These are phyloP conservation scores for Nicotiana undulata DNA, from an alignment of 257 asterid genomes.

Conservation along the genomic window DNA sequence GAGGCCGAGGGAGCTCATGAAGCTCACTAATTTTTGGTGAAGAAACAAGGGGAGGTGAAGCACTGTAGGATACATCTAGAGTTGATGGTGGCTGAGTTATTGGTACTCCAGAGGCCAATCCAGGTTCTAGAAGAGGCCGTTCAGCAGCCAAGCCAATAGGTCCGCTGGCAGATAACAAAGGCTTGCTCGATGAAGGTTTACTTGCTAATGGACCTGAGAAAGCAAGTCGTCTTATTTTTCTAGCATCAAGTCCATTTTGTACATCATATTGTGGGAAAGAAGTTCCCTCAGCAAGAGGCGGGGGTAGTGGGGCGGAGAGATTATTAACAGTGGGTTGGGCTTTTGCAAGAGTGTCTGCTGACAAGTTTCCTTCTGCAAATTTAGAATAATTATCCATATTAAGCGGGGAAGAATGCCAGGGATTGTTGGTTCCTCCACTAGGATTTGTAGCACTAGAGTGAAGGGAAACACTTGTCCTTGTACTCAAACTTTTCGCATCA, in stretches of 20 bases:
- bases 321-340: slow-evolving; percentile 26
- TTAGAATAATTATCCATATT: slow-evolving; percentile 54
- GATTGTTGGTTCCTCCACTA: slow-evolving; percentile 37
- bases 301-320: slow-evolving; percentile 69
- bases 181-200: slow-evolving; percentile 59
- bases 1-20: slow-evolving; percentile 97
- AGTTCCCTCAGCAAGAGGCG: slow-evolving; percentile 49
- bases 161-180: slow-evolving; percentile 42
- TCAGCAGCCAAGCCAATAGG: slow-evolving; percentile 44
- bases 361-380: slow-evolving; percentile 34
- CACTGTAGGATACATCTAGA: slow-evolving; percentile 37
- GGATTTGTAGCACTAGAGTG: slow-evolving; percentile 25
- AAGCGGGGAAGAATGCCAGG: slow-evolving; percentile 85
- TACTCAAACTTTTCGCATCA: slow-evolving; percentile 58
- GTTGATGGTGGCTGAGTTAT: slow-evolving; percentile 38
- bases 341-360: slow-evolving; percentile 26
- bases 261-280: slow-evolving; percentile 37
- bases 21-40: slow-evolving; percentile 88
- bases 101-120: slow-evolving; percentile 37
- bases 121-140: slow-evolving; percentile 38
- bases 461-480: slow-evolving; percentile 32
- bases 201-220: slow-evolving; percentile 85
- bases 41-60: slow-evolving; percentile 57
- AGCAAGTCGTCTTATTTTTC: slow-evolving; percentile 49
- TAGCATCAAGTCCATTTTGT: slow-evolving; percentile 40